Conservation (phyloP, 192 early-diverging fungal species). For the Phlyctochytrium arcticum region DNA sequence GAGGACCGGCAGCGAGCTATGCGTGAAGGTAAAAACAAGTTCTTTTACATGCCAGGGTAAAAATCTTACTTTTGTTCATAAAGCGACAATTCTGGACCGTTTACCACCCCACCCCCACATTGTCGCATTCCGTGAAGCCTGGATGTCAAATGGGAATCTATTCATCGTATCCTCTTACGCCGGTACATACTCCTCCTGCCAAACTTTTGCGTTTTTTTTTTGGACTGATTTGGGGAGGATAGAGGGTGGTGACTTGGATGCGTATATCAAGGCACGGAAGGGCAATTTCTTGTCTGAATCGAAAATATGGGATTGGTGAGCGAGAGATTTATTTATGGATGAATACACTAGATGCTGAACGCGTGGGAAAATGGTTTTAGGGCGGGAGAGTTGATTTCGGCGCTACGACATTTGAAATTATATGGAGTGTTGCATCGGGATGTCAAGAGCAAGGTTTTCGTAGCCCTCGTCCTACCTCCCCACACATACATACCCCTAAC, state of each 20-base stretch:
- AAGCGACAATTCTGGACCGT: background rate
- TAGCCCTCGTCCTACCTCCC: background rate
- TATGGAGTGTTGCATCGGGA: conserved; percentile 13
- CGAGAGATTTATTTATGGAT: background rate
- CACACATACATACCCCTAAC: too few relatives aligned
- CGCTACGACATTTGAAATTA: conserved; percentile 4
- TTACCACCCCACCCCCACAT: conserved; percentile 9
- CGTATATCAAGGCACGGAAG: background rate
- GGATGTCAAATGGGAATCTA: background rate
- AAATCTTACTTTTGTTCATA: background rate
- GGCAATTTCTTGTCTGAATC: background rate
- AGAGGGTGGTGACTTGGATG: conserved; percentile 11
- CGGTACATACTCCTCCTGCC: background rate
- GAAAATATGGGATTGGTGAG: conserved; percentile 14
- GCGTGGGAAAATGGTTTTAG: background rate
- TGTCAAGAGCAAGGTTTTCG: conserved; percentile 18
- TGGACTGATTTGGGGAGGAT: background rate
- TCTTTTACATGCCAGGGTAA: background rate
- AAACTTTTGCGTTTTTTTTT: background rate
- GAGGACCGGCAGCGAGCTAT: background rate
- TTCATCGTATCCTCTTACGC: background rate
- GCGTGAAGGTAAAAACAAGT: background rate
- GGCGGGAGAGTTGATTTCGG: conserved; percentile 2
- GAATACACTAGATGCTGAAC: background rate
- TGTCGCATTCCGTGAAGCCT: conserved; percentile 6